phyloP scores from a whole-genome alignment of 176 grass and related monocot genomes.

The Phoenix dactylifera region DNA sequence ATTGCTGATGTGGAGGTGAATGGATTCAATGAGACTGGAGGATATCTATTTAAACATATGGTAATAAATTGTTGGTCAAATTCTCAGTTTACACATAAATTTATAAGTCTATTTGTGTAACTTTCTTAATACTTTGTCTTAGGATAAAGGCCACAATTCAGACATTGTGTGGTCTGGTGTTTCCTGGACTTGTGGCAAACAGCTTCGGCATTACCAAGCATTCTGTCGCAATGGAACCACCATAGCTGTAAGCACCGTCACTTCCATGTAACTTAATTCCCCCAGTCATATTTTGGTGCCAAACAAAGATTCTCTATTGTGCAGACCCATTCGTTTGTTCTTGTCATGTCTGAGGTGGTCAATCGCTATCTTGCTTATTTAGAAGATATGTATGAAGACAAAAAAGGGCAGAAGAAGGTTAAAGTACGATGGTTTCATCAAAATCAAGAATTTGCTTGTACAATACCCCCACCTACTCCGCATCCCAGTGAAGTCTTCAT shows the following conservation, averaged over 20 bases:
- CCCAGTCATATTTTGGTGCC: too few relatives aligned
- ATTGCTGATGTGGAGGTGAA: constrained; percentile 30
- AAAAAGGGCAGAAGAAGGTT: constrained; percentile 95
- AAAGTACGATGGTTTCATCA: constrained; percentile 99
- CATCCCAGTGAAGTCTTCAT: constrained; percentile 99
- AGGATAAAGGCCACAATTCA: constrained; percentile 55
- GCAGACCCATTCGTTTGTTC: constrained; percentile 79
- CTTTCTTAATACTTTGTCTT: neutral
- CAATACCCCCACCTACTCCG: constrained; percentile 80
- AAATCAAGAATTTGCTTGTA: constrained; percentile 85
- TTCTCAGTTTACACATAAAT: constrained; percentile 11
- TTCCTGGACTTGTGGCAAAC: constrained; percentile 87
- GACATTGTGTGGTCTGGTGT: constrained; percentile 88
- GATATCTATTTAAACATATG: constrained; percentile 34
- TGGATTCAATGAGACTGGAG: constrained; percentile 38
- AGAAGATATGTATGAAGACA: constrained; percentile 99
- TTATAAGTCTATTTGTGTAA: neutral
- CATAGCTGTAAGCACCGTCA: constrained; percentile 51
- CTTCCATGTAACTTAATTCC: neutral
- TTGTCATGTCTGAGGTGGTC: constrained; percentile 90
- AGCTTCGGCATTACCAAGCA: constrained; percentile 76
- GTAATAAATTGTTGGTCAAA: constrained; percentile 18
- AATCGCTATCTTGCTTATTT: constrained; percentile 90
- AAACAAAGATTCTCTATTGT: neutral
- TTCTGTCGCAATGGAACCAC: constrained; percentile 79